These are phyloP conservation scores for Aspergillus pseudoglaucus DNA, from an alignment of 2,329 filamentous ascomycete genomes.

Conservation along the genomic window DNA sequence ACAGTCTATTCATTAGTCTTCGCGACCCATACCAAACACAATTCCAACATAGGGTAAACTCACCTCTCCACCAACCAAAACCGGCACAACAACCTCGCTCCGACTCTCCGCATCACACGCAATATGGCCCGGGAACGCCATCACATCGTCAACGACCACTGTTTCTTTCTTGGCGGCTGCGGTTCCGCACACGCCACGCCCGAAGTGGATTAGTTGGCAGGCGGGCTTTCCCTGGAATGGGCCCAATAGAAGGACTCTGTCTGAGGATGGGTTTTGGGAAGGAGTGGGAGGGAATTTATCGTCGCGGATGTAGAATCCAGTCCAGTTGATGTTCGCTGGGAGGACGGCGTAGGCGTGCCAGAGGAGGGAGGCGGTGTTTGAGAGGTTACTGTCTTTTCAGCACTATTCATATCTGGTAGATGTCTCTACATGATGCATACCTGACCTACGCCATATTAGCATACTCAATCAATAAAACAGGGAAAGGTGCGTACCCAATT, in stretches of 20 bases:
- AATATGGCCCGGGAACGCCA: constrained; percentile 43
- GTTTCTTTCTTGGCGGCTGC: constrained; percentile 36
- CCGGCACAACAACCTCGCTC: constrained; percentile 47
- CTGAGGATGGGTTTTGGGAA: constrained; percentile 12
- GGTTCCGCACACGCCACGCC: constrained; percentile 42
- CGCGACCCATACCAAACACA: too few species aligned
- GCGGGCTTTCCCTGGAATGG: constrained; percentile 46
- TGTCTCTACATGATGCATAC: constrained; percentile 11
- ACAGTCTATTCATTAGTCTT: too few species aligned
- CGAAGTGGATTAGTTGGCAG: constrained; percentile 43
- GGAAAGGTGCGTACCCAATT: constrained; percentile 37
- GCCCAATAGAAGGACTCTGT: constrained; percentile 35
- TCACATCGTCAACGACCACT: constrained; percentile 39
- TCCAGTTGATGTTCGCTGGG: constrained; percentile 43
- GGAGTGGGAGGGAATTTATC: constrained; percentile 33
- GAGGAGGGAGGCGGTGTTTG: constrained; percentile 44
- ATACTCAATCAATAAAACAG: not conserved
- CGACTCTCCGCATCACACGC: constrained; percentile 43
- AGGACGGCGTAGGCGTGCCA: constrained; percentile 44
- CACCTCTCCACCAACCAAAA: constrained; percentile 35
- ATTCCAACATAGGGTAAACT: too few species aligned
- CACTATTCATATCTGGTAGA: not conserved
- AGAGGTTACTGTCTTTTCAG: constrained; percentile 33
- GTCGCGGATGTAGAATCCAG: constrained; percentile 42
- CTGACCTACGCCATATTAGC: constrained; percentile 19